Conservation (phyloP, 2,329 filamentous ascomycete genomes). For the Fusarium sp. region DNA sequence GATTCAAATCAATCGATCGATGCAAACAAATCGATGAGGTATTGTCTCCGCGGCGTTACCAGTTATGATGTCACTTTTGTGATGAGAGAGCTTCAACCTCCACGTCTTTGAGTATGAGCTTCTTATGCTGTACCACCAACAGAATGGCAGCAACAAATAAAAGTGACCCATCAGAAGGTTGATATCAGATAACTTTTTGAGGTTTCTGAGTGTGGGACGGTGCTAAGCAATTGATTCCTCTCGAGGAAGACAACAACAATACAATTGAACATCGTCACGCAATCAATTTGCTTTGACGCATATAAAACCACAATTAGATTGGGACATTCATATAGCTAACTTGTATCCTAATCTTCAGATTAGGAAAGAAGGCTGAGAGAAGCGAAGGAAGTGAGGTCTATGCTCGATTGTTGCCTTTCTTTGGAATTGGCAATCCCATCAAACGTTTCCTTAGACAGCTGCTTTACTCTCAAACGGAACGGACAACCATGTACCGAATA, state of each 20-base stretch:
- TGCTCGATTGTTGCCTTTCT: neutral
- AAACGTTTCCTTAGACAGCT: neutral
- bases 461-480: neutral
- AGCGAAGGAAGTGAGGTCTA: neutral
- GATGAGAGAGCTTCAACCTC: slow-evolving; percentile 8
- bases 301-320: neutral
- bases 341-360: too few species aligned
- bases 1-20: slow-evolving; percentile 12
- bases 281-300: neutral
- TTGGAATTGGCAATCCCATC: neutral
- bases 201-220: neutral
- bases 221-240: neutral
- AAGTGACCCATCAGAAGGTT: too few species aligned
- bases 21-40: slow-evolving; percentile 25
- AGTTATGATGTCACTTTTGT: slow-evolving; percentile 38
- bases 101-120: neutral
- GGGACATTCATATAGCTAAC: too few species aligned
- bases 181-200: too few species aligned
- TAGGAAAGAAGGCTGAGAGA: too few species aligned
- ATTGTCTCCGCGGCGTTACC: slow-evolving; percentile 25
- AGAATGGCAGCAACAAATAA: neutral
- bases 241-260: neutral
- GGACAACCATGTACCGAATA: neutral
- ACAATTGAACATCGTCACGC: neutral
- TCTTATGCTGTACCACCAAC: neutral